phyloP scores from a whole-genome alignment of 257 asterid species.

The Anisodus tanguticus region DNA sequence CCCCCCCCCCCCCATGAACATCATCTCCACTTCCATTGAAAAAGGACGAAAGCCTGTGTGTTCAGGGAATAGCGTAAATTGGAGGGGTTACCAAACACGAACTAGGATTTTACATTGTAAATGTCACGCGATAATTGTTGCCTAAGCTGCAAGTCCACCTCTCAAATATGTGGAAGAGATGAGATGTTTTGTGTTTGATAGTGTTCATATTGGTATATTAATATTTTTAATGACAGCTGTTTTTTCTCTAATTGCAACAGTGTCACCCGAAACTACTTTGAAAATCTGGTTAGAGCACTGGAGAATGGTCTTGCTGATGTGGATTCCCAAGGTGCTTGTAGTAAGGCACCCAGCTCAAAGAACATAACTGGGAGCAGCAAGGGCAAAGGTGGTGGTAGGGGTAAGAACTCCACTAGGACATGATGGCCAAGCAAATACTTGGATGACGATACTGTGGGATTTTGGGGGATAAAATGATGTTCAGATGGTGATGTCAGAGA shows the following conservation, averaged over 20 bases:
- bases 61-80: background rate
- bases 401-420: slow-evolving; percentile 56
- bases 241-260: slow-evolving; percentile 49
- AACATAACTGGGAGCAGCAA: slow-evolving; percentile 65
- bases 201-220: background rate
- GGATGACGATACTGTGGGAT: background rate
- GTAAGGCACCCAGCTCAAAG: slow-evolving; percentile 54
- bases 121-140: background rate
- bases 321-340: slow-evolving; percentile 64
- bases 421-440: slow-evolving; percentile 39
- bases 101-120: background rate
- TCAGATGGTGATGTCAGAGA: slow-evolving; percentile 23
- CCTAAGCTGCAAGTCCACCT: background rate
- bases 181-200: background rate
- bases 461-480: slow-evolving; percentile 21
- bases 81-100: background rate
- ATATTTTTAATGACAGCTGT: background rate
- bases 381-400: slow-evolving; percentile 64
- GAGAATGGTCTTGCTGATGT: slow-evolving; percentile 95
- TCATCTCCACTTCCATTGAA: background rate
- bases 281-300: slow-evolving; percentile 86
- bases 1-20: too few relatives aligned
- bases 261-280: slow-evolving; percentile 87
- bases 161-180: background rate
- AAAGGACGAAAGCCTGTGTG: background rate